Evolutionary conservation across 2,329 filamentous ascomycete genomes (phyloP).

Genomic region (Coniochaeta ligniaria): DNA sequence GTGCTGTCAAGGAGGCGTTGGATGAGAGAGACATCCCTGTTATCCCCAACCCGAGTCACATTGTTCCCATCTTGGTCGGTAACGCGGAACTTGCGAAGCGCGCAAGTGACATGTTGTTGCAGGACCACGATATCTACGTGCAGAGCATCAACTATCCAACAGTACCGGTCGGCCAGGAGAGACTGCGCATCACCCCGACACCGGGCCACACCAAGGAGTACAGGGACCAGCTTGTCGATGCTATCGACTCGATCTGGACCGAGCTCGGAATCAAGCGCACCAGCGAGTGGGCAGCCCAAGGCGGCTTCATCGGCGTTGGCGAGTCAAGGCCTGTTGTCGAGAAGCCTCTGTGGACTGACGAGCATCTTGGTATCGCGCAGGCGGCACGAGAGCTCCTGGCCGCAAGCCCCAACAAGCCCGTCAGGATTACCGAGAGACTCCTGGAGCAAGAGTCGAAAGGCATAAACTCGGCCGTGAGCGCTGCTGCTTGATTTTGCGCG

Average conservation of each 20-base stretch:
- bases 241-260: constrained; percentile 82
- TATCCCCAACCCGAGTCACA: constrained; percentile 96
- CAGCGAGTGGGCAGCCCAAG: constrained; percentile 82
- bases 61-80: constrained; percentile 87
- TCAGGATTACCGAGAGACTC: constrained; percentile 48
- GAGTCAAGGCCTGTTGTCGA: constrained; percentile 54
- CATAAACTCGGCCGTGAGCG: constrained; percentile 16
- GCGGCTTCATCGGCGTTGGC: constrained; percentile 92
- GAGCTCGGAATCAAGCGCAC: constrained; percentile 88
- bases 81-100: constrained; percentile 89
- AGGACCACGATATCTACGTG: constrained; percentile 90
- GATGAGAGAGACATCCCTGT: constrained; percentile 80
- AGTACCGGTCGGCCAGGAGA: constrained; percentile 94
- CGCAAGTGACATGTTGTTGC: constrained; percentile 85
- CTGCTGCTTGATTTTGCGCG: constrained; percentile 11
- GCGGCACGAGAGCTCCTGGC: constrained; percentile 54
- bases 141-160: constrained; percentile 99
- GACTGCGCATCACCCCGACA: constrained; percentile 90
- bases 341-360: constrained; percentile 83
- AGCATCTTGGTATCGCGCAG: constrained; percentile 73
- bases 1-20: constrained; percentile 83
- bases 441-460: constrained; percentile 45
- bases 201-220: constrained; percentile 82
- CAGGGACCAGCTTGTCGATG: constrained; percentile 77
- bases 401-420: constrained; percentile 25